A percentile compares a stretch with the other conserved stretches of the same genome.
These are phyloP conservation scores for Pterula multifida DNA, from an alignment of 1,284 basidiomycete genomes.

Conservation along the genomic window DNA sequence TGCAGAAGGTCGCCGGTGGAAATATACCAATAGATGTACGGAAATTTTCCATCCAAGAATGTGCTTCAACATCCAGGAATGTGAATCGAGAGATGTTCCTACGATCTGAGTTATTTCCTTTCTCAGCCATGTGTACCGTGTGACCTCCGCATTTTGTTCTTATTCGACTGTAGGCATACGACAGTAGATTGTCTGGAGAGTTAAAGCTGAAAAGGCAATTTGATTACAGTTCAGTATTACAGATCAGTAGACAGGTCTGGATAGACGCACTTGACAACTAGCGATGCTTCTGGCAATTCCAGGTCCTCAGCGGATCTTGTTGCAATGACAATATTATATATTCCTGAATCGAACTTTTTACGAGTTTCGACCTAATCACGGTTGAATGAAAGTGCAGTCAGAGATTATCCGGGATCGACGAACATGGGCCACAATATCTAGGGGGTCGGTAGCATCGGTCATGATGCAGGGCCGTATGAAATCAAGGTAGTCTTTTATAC, in stretches of 20 bases:
- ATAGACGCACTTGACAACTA: constrained; percentile 44
- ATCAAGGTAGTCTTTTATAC: constrained; percentile 22
- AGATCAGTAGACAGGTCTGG: constrained; percentile 1
- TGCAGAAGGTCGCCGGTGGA: background rate
- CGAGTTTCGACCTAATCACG: constrained; percentile 20
- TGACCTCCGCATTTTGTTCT: constrained; percentile 35
- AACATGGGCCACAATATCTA: background rate
- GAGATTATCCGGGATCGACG: constrained; percentile 10
- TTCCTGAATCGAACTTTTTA: constrained; percentile 37
- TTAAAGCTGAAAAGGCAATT: constrained; percentile 35
- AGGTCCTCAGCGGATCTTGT: constrained; percentile 47
- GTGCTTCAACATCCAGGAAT: constrained; percentile 12
- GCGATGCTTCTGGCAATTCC: constrained; percentile 37
- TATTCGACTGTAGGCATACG: constrained; percentile 39
- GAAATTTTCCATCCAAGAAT: background rate
- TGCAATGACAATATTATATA: constrained; percentile 48
- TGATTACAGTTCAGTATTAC: constrained; percentile 5
- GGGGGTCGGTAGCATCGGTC: background rate
- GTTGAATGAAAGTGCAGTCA: background rate
- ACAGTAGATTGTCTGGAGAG: constrained; percentile 45
- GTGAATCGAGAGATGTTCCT: constrained; percentile 29
- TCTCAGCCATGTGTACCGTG: constrained; percentile 53
- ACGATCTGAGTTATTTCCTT: constrained; percentile 40
- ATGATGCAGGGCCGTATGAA: constrained; percentile 16
- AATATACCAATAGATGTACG: background rate